These are phyloP conservation scores for Pseudomonodictys pantanalensis DNA, from an alignment of 495 filamentous ascomycete species.

Conservation along the genomic window DNA sequence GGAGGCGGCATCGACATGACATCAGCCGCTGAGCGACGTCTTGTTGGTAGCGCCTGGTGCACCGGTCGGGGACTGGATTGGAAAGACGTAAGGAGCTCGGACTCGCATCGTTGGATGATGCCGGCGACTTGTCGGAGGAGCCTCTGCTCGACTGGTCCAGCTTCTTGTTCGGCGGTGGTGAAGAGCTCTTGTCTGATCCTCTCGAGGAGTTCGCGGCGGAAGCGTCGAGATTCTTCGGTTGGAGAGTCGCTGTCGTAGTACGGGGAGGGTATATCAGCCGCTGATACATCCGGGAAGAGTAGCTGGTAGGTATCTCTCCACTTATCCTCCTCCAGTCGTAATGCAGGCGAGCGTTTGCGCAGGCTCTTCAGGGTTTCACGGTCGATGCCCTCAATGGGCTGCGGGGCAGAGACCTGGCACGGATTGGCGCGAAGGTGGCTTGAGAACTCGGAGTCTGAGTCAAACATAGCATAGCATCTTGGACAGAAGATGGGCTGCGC, in stretches of 20 bases:
- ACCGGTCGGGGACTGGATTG: not conserved
- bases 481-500: constrained; percentile 22
- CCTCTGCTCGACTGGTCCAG: constrained; percentile 9
- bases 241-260: constrained; percentile 24
- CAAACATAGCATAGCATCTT: constrained; percentile 20
- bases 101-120: constrained; percentile 23
- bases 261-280: constrained; percentile 16
- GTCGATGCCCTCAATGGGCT: constrained; percentile 24
- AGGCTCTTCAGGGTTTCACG: constrained; percentile 20
- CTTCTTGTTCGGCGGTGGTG: constrained; percentile 15
- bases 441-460: constrained; percentile 15
- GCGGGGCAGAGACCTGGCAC: constrained; percentile 7
- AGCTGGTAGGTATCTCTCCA: constrained; percentile 23
- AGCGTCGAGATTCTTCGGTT: constrained; percentile 20
- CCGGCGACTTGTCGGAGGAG: constrained; percentile 16
- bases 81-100: constrained; percentile 6
- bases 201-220: constrained; percentile 17
- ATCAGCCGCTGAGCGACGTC: not conserved
- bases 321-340: constrained; percentile 26
- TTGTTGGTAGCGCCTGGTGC: not conserved
- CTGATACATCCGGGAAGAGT: constrained; percentile 10
- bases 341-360: constrained; percentile 7
- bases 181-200: constrained; percentile 17
- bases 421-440: constrained; percentile 8
- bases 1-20: not conserved